Percentiles rank a stretch among this genome's conserved stretches.
phyloP scores from a whole-genome alignment of 768 basidiomycete genomes.

The Chalciporus piperatus region DNA sequence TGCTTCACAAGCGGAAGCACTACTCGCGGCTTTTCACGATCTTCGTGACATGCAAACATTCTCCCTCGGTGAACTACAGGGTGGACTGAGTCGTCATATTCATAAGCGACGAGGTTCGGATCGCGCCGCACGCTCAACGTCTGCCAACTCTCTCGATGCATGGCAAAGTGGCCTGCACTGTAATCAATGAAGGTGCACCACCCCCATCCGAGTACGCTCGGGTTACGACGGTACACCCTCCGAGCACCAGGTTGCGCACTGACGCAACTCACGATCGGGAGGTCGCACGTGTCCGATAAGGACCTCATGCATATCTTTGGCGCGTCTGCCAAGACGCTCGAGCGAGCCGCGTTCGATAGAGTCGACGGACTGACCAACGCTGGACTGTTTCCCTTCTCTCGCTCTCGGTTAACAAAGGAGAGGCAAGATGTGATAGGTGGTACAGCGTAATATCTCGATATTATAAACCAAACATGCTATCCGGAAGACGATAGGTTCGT shows the following conservation, averaged over 20 bases:
- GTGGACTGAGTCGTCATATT: neutral
- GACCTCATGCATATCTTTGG: conserved; percentile 16
- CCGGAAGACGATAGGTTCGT: neutral
- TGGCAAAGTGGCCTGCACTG: conserved; percentile 16
- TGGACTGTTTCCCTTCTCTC: conserved; percentile 13
- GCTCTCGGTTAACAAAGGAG: neutral
- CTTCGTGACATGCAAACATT: conserved; percentile 12
- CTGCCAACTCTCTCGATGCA: conserved; percentile 18
- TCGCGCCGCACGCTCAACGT: conserved; percentile 4
- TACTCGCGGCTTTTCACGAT: conserved; percentile 6
- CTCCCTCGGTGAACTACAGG: conserved; percentile 11
- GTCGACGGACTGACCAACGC: conserved; percentile 20
- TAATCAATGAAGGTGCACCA: conserved; percentile 12
- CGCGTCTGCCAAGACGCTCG: conserved; percentile 14
- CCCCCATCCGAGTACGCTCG: conserved; percentile 11
- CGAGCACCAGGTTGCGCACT: conserved; percentile 15
- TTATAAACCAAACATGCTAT: neutral
- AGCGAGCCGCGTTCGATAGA: conserved; percentile 14
- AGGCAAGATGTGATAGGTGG: neutral
- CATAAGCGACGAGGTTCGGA: neutral
- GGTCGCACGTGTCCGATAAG: conserved; percentile 15
- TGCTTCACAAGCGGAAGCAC: conserved; percentile 6
- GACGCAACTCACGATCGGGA: conserved; percentile 18
- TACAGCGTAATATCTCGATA: neutral
- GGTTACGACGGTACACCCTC: conserved; percentile 13